These are phyloP conservation scores for Chalaropsis ovoidea DNA, from an alignment of 2,329 filamentous ascomycete genomes.

Conservation along the genomic window DNA sequence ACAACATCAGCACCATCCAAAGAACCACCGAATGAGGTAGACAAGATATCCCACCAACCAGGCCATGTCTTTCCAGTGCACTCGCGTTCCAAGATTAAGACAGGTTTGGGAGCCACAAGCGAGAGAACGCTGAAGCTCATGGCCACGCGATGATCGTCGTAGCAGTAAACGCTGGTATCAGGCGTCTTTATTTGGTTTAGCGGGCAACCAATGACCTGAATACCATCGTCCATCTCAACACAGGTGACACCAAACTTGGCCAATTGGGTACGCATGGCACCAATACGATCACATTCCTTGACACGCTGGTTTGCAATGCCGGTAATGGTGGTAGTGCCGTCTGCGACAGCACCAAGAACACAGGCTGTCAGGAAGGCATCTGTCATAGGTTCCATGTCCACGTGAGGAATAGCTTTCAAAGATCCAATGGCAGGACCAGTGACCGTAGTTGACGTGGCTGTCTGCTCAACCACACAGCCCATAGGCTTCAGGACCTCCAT, in stretches of 20 bases:
- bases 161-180: slow-evolving; percentile 68
- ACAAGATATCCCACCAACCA: slow-evolving; percentile 91
- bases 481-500: slow-evolving; percentile 82
- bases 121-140: slow-evolving; percentile 96
- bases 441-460: slow-evolving; percentile 77
- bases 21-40: slow-evolving; percentile 40
- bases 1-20: slow-evolving; percentile 56
- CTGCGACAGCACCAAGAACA: slow-evolving; percentile 80
- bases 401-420: slow-evolving; percentile 63
- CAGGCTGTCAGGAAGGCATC: slow-evolving; percentile 95
- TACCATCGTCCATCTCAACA: slow-evolving; percentile 86
- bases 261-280: slow-evolving; percentile 88
- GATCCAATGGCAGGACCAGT: slow-evolving; percentile 69
- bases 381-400: slow-evolving; percentile 99
- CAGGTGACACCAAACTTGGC: slow-evolving; percentile 86
- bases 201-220: slow-evolving; percentile 54
- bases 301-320: slow-evolving; percentile 97
- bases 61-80: slow-evolving; percentile 98
- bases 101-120: slow-evolving; percentile 57
- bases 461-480: slow-evolving; percentile 85
- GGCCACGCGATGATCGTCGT: slow-evolving; percentile 93
- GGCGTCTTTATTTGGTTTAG: slow-evolving; percentile 44
- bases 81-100: slow-evolving; percentile 76
- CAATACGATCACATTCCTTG: slow-evolving; percentile 95
- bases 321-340: slow-evolving; percentile 71